Conservation (phyloP, 805 yeast genomes). For the Candida dajiaensis region DNA sequence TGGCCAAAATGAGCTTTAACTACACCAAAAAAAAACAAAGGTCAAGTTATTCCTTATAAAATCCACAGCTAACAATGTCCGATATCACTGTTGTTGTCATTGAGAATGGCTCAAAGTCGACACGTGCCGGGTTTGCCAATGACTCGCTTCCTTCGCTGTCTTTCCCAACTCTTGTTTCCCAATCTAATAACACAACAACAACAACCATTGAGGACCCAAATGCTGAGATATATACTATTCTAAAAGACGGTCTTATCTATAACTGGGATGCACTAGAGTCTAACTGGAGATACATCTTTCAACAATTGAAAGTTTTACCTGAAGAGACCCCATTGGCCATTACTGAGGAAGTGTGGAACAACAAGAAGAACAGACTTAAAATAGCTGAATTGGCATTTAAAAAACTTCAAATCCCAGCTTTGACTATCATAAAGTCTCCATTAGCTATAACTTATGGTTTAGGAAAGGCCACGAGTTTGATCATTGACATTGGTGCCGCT, state of each 20-base stretch:
- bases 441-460: constrained; percentile 72
- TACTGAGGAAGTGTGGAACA: constrained; percentile 66
- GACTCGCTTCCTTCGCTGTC: constrained; percentile 57
- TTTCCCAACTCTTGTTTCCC: constrained; percentile 50
- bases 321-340: constrained; percentile 61
- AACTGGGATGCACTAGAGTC: constrained; percentile 66
- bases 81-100: constrained; percentile 58
- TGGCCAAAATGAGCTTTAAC: background rate
- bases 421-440: constrained; percentile 72
- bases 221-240: constrained; percentile 41
- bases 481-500: constrained; percentile 74
- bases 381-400: constrained; percentile 74
- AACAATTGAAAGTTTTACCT: constrained; percentile 43
- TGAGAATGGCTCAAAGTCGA: constrained; percentile 58
- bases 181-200: constrained; percentile 20
- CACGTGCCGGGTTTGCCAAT: constrained; percentile 67
- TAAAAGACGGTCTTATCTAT: constrained; percentile 59
- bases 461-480: constrained; percentile 72
- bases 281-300: constrained; percentile 64
- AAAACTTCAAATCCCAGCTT: constrained; percentile 65
- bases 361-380: constrained; percentile 47
- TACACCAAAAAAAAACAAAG: background rate
- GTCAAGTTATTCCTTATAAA: too few species aligned
- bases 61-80: constrained; percentile 1
- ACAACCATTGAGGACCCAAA: constrained; percentile 14